Evolutionary conservation across 2,329 filamentous ascomycete genomes (phyloP).

Genomic region (Juglanconis sp.): DNA sequence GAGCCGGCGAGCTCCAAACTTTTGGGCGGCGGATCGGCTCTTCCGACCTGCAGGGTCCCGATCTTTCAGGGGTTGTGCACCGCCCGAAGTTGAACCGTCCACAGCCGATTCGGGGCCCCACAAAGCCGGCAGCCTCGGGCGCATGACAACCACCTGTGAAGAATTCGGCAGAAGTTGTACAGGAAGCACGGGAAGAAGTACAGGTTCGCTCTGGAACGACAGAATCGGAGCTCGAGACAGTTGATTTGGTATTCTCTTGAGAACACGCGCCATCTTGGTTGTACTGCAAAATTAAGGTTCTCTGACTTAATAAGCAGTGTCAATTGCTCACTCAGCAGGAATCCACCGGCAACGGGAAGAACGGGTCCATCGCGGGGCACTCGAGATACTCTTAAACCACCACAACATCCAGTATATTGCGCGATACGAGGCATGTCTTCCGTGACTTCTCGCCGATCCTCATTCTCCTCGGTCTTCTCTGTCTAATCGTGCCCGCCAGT

Average conservation of each 20-base stretch:
- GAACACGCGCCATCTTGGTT: background rate
- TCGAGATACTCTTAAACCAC: background rate
- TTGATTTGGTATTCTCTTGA: background rate
- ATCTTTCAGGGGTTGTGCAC: background rate
- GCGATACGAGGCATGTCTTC: background rate
- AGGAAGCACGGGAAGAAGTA: too few species aligned
- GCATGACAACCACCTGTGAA: background rate
- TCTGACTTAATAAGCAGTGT: background rate
- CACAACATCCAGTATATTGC: background rate
- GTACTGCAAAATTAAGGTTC: too few species aligned
- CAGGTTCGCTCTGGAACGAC: background rate
- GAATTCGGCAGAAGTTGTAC: background rate
- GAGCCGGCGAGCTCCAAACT: background rate
- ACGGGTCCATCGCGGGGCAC: conserved; percentile 1
- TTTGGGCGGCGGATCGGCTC: background rate
- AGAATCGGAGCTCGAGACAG: background rate
- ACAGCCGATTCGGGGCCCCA: background rate
- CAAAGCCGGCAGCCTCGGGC: background rate
- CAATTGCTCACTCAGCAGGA: conserved; percentile 3
- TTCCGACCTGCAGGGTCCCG: background rate
- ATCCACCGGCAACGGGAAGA: background rate
- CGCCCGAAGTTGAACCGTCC: background rate
- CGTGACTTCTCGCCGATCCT: background rate
- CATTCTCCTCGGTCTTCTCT: background rate
- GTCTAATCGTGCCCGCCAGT: background rate